A percentile compares a stretch with the other conserved stretches of the same genome.
Conservation (phyloP, 1,139 yeast species). For the Debaryomyces robertsiae region DNA sequence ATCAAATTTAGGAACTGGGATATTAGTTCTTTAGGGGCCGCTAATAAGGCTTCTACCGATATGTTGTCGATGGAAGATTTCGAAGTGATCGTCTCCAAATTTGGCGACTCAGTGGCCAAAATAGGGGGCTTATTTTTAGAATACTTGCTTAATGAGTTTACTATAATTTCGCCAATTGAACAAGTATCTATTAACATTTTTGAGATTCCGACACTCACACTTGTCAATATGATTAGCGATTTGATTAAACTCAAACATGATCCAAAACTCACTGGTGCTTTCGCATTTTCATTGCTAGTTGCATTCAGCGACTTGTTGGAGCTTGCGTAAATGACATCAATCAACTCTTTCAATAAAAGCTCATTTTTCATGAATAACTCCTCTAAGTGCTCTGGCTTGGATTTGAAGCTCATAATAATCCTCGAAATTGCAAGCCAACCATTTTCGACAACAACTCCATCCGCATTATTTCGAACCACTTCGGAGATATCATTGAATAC, state of each 20-base stretch:
- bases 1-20: constrained; percentile 58
- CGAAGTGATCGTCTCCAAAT: constrained; percentile 14
- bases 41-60: constrained; percentile 71
- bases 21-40: constrained; percentile 69
- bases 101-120: constrained; percentile 3
- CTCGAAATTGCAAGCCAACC: constrained; percentile 71
- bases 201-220: constrained; percentile 45
- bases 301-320: constrained; percentile 30
- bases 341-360: constrained; percentile 29
- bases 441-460: constrained; percentile 64
- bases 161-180: constrained; percentile 44
- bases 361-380: constrained; percentile 40
- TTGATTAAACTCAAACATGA: constrained; percentile 44
- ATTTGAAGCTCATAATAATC: constrained; percentile 56
- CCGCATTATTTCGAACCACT: constrained; percentile 61
- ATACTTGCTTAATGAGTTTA: constrained; percentile 46
- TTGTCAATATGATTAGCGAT: constrained; percentile 42
- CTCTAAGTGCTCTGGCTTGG: constrained; percentile 47
- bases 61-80: constrained; percentile 25
- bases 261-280: constrained; percentile 29
- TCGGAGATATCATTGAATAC: constrained; percentile 65
- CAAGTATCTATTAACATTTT: constrained; percentile 40
- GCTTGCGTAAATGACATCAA: constrained; percentile 31
- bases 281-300: constrained; percentile 17
- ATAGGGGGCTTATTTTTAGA: constrained; percentile 20